Evolutionary conservation across 2,329 filamentous ascomycete species (phyloP).

Genomic region (Aplosporella prunicola): DNA sequence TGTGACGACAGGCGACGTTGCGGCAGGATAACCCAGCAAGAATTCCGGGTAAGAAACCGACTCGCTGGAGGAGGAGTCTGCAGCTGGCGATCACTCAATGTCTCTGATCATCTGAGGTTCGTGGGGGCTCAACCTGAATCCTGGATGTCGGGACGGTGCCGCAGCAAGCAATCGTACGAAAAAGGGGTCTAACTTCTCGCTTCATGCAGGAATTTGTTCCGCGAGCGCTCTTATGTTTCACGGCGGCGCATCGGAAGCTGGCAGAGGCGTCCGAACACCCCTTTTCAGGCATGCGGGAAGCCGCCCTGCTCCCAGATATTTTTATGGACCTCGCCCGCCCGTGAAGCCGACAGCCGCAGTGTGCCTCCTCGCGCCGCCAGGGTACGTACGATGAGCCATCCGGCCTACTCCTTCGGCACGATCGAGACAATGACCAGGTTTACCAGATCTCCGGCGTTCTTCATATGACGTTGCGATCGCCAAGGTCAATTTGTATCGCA

Average conservation of each 20-base stretch:
- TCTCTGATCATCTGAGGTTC: slow-evolving; percentile 19
- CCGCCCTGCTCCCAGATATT: too few relatives aligned
- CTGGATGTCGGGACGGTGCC: slow-evolving; percentile 20
- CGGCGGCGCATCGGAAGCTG: slow-evolving; percentile 7
- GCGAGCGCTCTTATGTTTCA: slow-evolving; percentile 10
- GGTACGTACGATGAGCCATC: too few relatives aligned
- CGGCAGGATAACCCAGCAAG: slow-evolving; percentile 1
- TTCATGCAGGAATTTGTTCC: slow-evolving; percentile 12
- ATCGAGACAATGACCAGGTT: too few relatives aligned
- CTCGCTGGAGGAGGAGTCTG: too few relatives aligned
- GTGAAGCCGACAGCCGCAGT: too few relatives aligned
- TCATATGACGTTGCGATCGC: slow-evolving; percentile 5
- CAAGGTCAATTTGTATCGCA: neutral
- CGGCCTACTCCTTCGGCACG: too few relatives aligned
- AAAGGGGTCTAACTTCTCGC: slow-evolving; percentile 13
- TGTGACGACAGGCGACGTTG: slow-evolving; percentile 4
- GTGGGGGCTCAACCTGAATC: slow-evolving; percentile 21
- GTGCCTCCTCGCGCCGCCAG: too few relatives aligned
- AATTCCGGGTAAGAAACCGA: too few relatives aligned
- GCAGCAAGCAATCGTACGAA: slow-evolving; percentile 13
- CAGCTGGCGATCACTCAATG: slow-evolving; percentile 5
- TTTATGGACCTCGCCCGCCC: too few relatives aligned
- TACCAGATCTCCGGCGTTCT: too few relatives aligned
- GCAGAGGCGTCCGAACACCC: slow-evolving; percentile 9
- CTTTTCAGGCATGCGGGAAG: slow-evolving; percentile 5